Evolutionary conservation across 768 basidiomycete genomes (phyloP).

Genomic region (Fomitopsis serialis): DNA sequence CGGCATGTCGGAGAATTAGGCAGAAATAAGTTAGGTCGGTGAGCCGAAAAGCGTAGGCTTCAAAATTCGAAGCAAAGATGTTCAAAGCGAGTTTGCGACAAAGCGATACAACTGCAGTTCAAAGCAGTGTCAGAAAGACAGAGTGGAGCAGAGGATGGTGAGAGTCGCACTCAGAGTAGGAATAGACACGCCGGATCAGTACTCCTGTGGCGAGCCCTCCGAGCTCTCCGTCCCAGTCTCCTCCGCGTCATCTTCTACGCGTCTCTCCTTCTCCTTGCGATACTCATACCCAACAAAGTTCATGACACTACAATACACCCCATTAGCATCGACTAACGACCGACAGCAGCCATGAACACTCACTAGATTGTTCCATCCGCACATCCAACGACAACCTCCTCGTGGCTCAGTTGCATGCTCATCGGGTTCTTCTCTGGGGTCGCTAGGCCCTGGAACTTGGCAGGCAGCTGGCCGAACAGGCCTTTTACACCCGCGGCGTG

Average conservation of each 20-base stretch:
- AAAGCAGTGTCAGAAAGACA: too few species aligned
- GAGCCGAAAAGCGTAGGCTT: too few species aligned
- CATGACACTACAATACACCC: conserved; percentile 41
- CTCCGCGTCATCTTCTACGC: not conserved
- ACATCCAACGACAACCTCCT: conserved; percentile 88
- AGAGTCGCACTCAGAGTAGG: too few species aligned
- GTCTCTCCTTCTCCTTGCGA: conserved; percentile 24
- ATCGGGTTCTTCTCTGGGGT: conserved; percentile 92
- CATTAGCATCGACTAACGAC: not conserved
- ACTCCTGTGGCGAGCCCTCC: not conserved
- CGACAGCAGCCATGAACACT: conserved; percentile 25
- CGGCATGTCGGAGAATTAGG: too few species aligned
- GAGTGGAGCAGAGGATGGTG: too few species aligned
- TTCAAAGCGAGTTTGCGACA: too few species aligned
- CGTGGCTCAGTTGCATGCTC: conserved; percentile 89
- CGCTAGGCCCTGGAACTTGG: conserved; percentile 72
- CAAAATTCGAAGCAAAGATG: too few species aligned
- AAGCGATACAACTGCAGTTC: too few species aligned
- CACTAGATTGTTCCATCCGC: conserved; percentile 91
- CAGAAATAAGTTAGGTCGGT: too few species aligned
- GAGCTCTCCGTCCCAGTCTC: not conserved
- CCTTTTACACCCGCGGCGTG: conserved; percentile 46
- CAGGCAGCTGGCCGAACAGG: conserved; percentile 54
- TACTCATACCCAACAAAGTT: conserved; percentile 58
- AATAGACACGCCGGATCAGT: not conserved